Evolutionary conservation across 306 rosid genomes (phyloP).

Genomic region (Malus sieversii): DNA sequence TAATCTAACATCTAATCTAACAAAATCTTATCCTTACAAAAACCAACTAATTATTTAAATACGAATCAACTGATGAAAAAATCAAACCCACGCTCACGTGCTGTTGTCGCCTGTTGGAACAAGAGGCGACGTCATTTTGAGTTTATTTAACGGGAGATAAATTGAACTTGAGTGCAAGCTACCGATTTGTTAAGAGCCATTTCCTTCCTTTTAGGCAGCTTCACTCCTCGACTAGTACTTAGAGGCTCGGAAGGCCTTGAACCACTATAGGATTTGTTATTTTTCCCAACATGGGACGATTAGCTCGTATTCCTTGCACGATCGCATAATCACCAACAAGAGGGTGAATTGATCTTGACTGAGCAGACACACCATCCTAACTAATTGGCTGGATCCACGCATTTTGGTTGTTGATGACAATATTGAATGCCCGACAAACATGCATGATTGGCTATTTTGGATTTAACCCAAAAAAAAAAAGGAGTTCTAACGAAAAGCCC

Average conservation of each 20-base stretch:
- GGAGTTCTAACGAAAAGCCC: no score
- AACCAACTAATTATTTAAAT: not conserved
- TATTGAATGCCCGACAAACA: not conserved
- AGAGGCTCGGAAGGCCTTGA: no score
- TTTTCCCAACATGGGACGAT: no score
- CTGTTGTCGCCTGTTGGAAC: not conserved
- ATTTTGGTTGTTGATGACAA: not conserved
- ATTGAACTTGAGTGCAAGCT: no score
- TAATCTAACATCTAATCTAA: no score
- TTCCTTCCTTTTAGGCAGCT: no score
- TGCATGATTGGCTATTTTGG: not conserved
- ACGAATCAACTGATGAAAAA: not conserved
- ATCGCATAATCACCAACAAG: not conserved
- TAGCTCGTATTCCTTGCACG: not conserved
- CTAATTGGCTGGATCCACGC: not conserved
- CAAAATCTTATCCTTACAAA: no score
- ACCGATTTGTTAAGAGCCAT: no score
- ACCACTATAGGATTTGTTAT: no score
- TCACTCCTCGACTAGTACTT: no score
- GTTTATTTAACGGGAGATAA: not conserved
- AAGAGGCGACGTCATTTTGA: not conserved
- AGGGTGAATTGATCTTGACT: no score
- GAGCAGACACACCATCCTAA: not conserved
- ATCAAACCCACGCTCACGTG: not conserved
- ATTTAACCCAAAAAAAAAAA: no score